These are phyloP conservation scores for Capsella rubella DNA, from an alignment of 441 rosid species.

Conservation along the genomic window DNA sequence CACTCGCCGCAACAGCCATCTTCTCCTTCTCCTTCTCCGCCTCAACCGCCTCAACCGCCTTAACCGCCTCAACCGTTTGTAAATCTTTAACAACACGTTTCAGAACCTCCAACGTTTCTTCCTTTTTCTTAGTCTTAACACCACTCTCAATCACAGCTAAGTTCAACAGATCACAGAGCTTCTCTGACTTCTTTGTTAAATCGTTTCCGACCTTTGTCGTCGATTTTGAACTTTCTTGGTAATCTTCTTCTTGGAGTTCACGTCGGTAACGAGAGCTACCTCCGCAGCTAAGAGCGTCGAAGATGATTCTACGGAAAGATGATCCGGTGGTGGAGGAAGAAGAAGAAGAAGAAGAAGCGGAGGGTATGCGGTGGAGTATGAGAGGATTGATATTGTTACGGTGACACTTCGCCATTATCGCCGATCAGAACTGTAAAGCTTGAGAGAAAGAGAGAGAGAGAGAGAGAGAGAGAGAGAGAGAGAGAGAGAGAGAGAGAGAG, in stretches of 20 bases:
- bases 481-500: slow-evolving; percentile 2
- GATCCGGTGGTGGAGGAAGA: slow-evolving; percentile 53
- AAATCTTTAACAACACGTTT: slow-evolving; percentile 65
- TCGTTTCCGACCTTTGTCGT: slow-evolving; percentile 12
- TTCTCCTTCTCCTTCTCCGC: slow-evolving; percentile 3
- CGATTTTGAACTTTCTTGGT: slow-evolving; percentile 21
- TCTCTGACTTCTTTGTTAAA: slow-evolving; percentile 55
- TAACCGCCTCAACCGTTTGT: slow-evolving; percentile 41
- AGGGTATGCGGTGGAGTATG: slow-evolving; percentile 54
- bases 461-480: slow-evolving; percentile 12
- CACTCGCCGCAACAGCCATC: slow-evolving; percentile 53
- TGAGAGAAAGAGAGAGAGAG: slow-evolving; percentile 5
- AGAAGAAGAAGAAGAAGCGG: slow-evolving; percentile 39
- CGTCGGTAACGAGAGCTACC: slow-evolving; percentile 60
- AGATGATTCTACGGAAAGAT: slow-evolving; percentile 68
- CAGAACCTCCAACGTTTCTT: slow-evolving; percentile 64
- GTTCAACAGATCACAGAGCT: slow-evolving; percentile 73
- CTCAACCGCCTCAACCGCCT: neutral
- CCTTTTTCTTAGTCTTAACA: slow-evolving; percentile 60
- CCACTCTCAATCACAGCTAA: slow-evolving; percentile 61
- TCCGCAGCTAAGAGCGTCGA: slow-evolving; percentile 83
- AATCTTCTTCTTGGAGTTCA: slow-evolving; percentile 38
- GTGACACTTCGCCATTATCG: slow-evolving; percentile 72
- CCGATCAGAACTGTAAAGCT: slow-evolving; percentile 31
- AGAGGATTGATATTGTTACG: slow-evolving; percentile 65